Evolutionary conservation across 2,329 filamentous ascomycete genomes (phyloP).

Genomic region (Nigrograna mackinnonii): DNA sequence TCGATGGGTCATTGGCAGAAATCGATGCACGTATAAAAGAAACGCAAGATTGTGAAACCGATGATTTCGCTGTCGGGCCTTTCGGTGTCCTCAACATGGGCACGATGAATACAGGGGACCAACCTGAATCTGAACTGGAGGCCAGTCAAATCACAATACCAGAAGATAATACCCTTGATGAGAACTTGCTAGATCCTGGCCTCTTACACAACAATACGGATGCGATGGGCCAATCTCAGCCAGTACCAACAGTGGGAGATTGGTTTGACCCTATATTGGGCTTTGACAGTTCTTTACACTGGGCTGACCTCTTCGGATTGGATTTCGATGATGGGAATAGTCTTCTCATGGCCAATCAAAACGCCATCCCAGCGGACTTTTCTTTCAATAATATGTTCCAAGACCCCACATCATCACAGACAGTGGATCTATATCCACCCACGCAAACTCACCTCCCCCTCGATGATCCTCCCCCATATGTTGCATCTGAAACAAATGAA

Average conservation of each 20-base stretch:
- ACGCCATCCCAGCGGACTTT: no score
- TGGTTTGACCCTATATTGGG: slow-evolving; percentile 5
- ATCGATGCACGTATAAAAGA: slow-evolving; percentile 5
- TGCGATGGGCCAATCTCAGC: background rate
- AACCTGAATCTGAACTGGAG: no score
- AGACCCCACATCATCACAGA: no score
- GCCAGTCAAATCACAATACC: no score
- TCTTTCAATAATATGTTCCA: no score
- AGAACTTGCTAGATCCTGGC: background rate
- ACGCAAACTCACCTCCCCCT: no score
- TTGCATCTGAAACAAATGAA: no score
- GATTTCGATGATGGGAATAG: slow-evolving; percentile 4
- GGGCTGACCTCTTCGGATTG: slow-evolving; percentile 8
- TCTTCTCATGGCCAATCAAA: slow-evolving; percentile 3
- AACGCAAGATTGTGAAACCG: background rate
- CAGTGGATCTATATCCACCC: no score
- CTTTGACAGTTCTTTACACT: slow-evolving; percentile 5
- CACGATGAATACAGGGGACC: background rate
- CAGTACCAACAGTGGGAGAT: slow-evolving; percentile 2
- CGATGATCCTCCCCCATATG: no score
- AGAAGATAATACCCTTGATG: no score
- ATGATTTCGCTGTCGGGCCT: background rate
- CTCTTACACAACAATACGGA: background rate
- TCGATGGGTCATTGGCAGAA: slow-evolving; percentile 11
- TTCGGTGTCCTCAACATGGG: background rate